These are phyloP conservation scores for Debaryomyces psychrophilus DNA, from an alignment of 1,139 yeast genomes.

Conservation along the genomic window DNA sequence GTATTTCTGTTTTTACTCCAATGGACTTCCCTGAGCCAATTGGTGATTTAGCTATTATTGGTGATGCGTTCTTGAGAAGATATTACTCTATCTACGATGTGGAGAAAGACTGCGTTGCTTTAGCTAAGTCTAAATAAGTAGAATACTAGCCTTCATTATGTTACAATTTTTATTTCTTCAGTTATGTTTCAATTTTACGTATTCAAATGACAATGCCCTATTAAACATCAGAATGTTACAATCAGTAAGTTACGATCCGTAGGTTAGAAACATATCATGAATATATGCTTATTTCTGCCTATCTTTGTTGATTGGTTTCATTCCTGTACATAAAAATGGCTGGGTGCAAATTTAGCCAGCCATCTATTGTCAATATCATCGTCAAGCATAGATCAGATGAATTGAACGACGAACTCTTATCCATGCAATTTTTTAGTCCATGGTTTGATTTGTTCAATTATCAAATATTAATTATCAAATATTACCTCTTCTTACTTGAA, in stretches of 20 bases:
- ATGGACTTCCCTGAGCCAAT: slow-evolving; percentile 97
- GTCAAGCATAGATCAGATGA: neutral
- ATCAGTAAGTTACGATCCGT: neutral
- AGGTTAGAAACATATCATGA: no score
- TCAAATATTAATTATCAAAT: no score
- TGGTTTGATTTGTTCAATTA: neutral
- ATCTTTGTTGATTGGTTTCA: neutral
- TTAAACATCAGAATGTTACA: neutral
- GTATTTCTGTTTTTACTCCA: slow-evolving; percentile 95
- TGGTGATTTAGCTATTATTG: slow-evolving; percentile 93
- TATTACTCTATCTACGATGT: slow-evolving; percentile 93
- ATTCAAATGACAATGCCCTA: neutral
- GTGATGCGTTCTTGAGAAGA: slow-evolving; percentile 95
- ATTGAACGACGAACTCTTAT: neutral
- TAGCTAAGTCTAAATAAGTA: slow-evolving; percentile 66
- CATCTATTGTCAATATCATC: slow-evolving; percentile 4
- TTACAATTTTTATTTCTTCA: slow-evolving; percentile 2
- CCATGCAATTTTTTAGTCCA: neutral
- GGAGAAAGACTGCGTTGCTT: slow-evolving; percentile 89
- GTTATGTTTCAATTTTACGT: neutral
- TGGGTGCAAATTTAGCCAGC: slow-evolving; percentile 14
- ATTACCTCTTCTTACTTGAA: neutral
- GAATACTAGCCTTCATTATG: slow-evolving; percentile 1
- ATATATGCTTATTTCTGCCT: neutral
- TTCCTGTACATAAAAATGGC: slow-evolving; percentile 5